Evolutionary conservation across 129 eudicot species (phyloP).

Genomic region (Apium graveolens): DNA sequence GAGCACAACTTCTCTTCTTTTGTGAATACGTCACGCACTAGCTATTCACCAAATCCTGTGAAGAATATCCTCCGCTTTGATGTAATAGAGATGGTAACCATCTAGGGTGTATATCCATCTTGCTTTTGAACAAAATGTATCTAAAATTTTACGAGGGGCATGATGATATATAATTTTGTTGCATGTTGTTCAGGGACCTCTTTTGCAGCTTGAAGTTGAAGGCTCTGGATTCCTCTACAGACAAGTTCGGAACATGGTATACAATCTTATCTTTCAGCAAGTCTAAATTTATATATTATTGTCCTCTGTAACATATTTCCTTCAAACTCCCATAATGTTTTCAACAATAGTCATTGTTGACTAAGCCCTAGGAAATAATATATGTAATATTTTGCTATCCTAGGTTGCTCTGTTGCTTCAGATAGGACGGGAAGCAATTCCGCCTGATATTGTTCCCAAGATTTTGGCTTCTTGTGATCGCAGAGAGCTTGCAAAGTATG

Average conservation of each 20-base stretch:
- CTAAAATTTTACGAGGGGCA: not conserved
- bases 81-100: slow-evolving; percentile 60
- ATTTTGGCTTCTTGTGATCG: slow-evolving; percentile 70
- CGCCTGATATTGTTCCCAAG: slow-evolving; percentile 55
- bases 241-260: slow-evolving; percentile 92
- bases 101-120: not conserved
- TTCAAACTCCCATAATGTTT: not conserved
- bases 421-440: slow-evolving; percentile 82
- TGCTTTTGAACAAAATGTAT: not conserved
- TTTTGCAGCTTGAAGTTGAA: slow-evolving; percentile 80
- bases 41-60: slow-evolving; percentile 49
- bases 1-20: slow-evolving; percentile 83
- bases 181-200: slow-evolving; percentile 48
- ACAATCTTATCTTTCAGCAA: not conserved
- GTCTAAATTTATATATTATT: not conserved
- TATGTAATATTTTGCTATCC: not conserved
- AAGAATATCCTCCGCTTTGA: slow-evolving; percentile 61
- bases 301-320: not conserved
- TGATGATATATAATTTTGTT: not conserved
- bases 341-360: not conserved
- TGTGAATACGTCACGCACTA: slow-evolving; percentile 65
- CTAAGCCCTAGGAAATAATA: not conserved
- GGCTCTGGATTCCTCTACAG: slow-evolving; percentile 86
- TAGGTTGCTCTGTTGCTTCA: slow-evolving; percentile 86
- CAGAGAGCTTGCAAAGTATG: slow-evolving; percentile 66